Base-by-base conservation (phyloP, 169 alveolate species). In the Blepharisma undulans region DNA sequence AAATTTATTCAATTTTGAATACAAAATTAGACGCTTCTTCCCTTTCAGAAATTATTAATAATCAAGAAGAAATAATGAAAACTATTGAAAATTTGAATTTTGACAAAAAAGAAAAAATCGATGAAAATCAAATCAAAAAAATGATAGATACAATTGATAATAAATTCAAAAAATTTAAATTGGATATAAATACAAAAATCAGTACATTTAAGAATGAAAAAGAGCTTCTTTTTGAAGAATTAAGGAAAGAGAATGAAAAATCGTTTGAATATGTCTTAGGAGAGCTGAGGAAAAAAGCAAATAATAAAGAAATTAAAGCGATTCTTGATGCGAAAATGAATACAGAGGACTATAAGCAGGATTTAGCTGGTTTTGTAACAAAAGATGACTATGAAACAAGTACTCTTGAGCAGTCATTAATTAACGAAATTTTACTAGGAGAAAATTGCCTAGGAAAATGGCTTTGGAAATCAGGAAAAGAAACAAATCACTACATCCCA, bases 381-480 rank as follows among this genome's bases (percentile, higher is more conserved):
- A 30, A 76, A 8, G 93, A 88, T 84, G 95, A 92, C n/a, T 88
- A 92, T 2, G 72, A 90, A 22, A 79, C 60, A 25, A 84, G 76
- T 86, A 12, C 33, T 66, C 16, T 12, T 14, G 94, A 94, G 74
- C 93, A 94, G 90, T 94, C 92, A 36, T 72, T 89, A 36, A 93
- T 96, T 29, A 96, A 92, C 90, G 94, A 93, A 61, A 94, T 94
- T 7, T 93, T 96, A 27, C 94, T 95, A 7, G 91, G 95, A 71
- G 96, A 94, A 92, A 96, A 96, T 90, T 94, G 96, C 71, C 60
- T 93, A 27, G 98, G 96, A 12, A 91, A 96, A 81, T 96, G 97
- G 96, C 92, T 94, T 14, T 96, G 98, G 97, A 91, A 95, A 72
- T 89, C 95, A 84, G 98, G 98, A 18, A 95, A 94, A 0, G 74